Base-by-base conservation (phyloP, 495 filamentous ascomycete genomes). In the Choiromyces venosus region DNA sequence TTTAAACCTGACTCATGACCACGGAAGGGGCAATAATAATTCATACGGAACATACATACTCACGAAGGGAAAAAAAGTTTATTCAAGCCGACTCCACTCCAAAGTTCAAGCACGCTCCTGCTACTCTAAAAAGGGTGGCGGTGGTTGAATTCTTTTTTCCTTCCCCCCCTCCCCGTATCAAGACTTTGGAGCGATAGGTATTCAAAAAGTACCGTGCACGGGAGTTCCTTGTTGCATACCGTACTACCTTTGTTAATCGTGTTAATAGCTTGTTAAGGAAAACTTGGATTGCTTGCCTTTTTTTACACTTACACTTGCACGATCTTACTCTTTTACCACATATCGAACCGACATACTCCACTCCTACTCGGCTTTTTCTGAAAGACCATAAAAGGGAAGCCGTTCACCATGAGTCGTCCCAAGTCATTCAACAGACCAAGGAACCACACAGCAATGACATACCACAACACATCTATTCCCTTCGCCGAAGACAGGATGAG, bases 401-500 rank as follows among this genome's bases (percentile, higher is more conserved):
- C 16, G 25, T 33, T 61, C 52, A 61, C 25, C 12, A 61, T 61
- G 52, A 61, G 52, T 61, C 52, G 52, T 61, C 52, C 52, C 52
- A 61, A 61, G 25, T 61, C 52, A 61, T 29, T 61, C 25, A 29
- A 29, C 52, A 33, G 25, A 61, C 6, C 52, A 33, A 61, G 52
- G 52, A 61, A 61, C 25, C 16, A 33, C 25, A 61, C 52, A 33
- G 6, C 52, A 33, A 61, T 61, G 52, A 14, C 52, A 61, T 61
- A 61, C 25, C 12, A 61, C 21, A 66, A 38, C 29, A 69, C 74
- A 25, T 6, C 29, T 56, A 66, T 71, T 4, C 74, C 69, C 5
- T 77, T 77, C 42, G 42, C 38, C 18, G 19, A 35, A 25, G 75
- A 77, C 61, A 72, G 19, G 38, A 52, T 44, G 10, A 71, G 70